These are phyloP conservation scores for Omphalotus guepiniiformis DNA, from an alignment of 768 basidiomycete species.

Conservation along the genomic window DNA sequence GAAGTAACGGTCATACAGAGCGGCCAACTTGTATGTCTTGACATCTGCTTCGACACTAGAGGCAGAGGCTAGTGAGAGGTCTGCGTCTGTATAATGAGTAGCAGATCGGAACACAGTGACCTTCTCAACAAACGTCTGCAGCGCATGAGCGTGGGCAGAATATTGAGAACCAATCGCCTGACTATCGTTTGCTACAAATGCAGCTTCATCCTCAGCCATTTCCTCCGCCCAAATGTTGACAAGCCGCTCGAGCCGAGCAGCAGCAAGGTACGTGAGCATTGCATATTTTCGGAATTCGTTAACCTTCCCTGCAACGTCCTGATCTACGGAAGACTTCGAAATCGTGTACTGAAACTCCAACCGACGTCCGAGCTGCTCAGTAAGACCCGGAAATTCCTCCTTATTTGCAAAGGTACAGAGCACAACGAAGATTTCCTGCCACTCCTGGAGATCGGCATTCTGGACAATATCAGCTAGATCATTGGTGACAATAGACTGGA, in stretches of 20 bases:
- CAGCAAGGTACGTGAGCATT: conserved; percentile 89
- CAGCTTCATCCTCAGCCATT: conserved; percentile 77
- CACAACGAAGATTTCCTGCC: conserved; percentile 96
- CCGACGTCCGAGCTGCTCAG: conserved; percentile 87
- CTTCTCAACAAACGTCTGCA: conserved; percentile 96
- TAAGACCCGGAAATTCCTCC: conserved; percentile 83
- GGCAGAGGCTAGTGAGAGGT: conserved; percentile 43
- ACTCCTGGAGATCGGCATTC: conserved; percentile 91
- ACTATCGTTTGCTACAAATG: conserved; percentile 36
- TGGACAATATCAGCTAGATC: conserved; percentile 94
- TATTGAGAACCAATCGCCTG: conserved; percentile 52
- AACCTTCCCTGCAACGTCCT: conserved; percentile 37
- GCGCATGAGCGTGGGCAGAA: conserved; percentile 75
- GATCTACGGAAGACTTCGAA: conserved; percentile 43
- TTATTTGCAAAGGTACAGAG: conserved; percentile 87
- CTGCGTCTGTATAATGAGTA: conserved; percentile 71
- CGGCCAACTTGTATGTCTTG: conserved; percentile 77
- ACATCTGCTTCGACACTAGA: conserved; percentile 37
- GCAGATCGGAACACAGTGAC: conserved; percentile 92
- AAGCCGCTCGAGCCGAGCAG: conserved; percentile 81
- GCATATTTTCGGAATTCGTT: conserved; percentile 76
- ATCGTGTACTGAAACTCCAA: conserved; percentile 82
- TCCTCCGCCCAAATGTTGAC: conserved; percentile 92
- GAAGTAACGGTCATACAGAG: conserved; percentile 88
- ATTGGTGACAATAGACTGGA: conserved; percentile 90